A percentile compares a stretch with the other conserved stretches of the same genome.
Evolutionary conservation across 225 moss, liverwort and hornwort genomes (phyloP).

Genomic region (Pseudoscleropodium purum): DNA sequence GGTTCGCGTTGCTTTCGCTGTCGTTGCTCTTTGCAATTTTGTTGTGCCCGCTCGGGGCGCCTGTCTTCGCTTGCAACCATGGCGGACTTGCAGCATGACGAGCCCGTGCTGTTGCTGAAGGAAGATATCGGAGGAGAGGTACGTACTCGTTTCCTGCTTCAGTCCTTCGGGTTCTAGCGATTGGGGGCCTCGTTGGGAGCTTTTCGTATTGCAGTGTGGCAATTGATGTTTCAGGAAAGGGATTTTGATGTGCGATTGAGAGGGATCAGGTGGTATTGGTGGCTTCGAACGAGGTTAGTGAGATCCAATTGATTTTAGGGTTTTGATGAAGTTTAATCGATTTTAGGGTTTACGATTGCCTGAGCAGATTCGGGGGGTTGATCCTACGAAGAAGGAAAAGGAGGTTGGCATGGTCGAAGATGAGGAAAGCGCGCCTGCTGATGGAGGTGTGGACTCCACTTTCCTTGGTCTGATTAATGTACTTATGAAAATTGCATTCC

Average conservation of each 20-base stretch:
- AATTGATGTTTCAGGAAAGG: background rate
- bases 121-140: conserved; percentile 62
- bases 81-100: conserved; percentile 57
- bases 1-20: background rate
- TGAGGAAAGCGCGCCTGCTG: conserved; percentile 30
- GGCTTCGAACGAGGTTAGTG: background rate
- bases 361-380: conserved; percentile 49
- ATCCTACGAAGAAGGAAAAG: conserved; percentile 73
- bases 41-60: background rate
- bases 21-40: background rate
- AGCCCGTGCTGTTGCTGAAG: conserved; percentile 42
- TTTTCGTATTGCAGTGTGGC: background rate
- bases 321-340: background rate
- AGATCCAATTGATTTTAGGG: background rate
- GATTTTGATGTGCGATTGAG: background rate
- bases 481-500: background rate
- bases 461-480: conserved; percentile 21
- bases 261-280: background rate
- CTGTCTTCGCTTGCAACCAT: conserved; percentile 5
- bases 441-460: conserved; percentile 40
- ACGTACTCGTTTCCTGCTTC: background rate
- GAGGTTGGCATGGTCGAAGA: conserved; percentile 47
- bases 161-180: background rate
- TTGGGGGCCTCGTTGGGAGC: background rate
- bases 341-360: background rate